Evolutionary conservation across 2,329 filamentous ascomycete species (phyloP).

Genomic region (Ophiostoma australiae): DNA sequence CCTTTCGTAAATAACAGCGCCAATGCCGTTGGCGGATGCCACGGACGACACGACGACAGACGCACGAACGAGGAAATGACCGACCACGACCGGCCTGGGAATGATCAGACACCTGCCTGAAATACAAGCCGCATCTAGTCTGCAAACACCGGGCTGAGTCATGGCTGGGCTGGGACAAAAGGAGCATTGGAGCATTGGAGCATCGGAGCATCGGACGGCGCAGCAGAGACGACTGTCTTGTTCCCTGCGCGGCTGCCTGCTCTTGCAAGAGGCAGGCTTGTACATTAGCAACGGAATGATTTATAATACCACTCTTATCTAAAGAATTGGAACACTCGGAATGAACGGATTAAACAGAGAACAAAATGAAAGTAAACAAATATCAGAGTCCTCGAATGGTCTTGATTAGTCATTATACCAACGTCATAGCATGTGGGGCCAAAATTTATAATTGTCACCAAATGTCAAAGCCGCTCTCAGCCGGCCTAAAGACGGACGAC

Average conservation of each 20-base stretch:
- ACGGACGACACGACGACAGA: not conserved
- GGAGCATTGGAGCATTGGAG: not conserved
- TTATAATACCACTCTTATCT: slow-evolving; percentile 25
- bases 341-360: not conserved
- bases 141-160: not conserved
- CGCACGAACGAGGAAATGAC: not conserved
- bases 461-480: not conserved
- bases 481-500: not conserved
- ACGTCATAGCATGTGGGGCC: slow-evolving; percentile 10
- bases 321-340: not conserved
- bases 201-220: not conserved
- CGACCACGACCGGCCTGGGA: not conserved
- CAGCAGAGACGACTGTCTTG: not conserved
- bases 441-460: not conserved
- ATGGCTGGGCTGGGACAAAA: not conserved
- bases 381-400: not conserved
- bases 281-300: slow-evolving; percentile 21
- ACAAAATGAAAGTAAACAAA: not conserved
- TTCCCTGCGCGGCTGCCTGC: not conserved
- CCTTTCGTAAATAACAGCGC: slow-evolving; percentile 47
- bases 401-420: slow-evolving; percentile 1
- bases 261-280: slow-evolving; percentile 23
- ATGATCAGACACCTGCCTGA: too few relatives aligned
- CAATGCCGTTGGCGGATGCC: not conserved
- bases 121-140: not conserved